Conservation (phyloP, 2,329 filamentous ascomycete genomes). For the Sporothrix schenckii region DNA sequence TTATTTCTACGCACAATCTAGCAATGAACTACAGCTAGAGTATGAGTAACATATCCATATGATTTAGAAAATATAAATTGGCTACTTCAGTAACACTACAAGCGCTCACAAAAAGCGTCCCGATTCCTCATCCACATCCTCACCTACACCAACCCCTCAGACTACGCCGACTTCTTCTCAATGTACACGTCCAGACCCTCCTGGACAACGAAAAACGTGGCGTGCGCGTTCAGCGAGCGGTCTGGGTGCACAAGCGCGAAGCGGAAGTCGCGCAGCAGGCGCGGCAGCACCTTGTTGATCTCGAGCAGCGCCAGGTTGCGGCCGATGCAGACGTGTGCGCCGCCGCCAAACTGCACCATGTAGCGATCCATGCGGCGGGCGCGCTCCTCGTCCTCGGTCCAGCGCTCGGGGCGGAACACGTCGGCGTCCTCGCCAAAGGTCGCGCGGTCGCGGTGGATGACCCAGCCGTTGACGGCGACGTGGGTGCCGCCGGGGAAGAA, state of each 20-base stretch:
- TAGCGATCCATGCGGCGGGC: constrained; percentile 55
- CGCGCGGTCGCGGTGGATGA: constrained; percentile 52
- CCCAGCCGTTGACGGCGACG: constrained; percentile 59
- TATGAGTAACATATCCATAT: no score
- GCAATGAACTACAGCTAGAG: no score
- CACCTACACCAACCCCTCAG: not conserved
- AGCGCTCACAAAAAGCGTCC: no score
- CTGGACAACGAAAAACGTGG: constrained; percentile 64
- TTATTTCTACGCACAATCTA: no score
- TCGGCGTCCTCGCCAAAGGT: constrained; percentile 58
- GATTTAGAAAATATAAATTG: no score
- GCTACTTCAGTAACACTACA: no score
- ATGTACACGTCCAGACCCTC: constrained; percentile 58
- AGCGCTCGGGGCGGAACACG: constrained; percentile 57
- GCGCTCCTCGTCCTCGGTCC: constrained; percentile 53
- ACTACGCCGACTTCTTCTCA: constrained; percentile 40
- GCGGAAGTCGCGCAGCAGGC: constrained; percentile 57
- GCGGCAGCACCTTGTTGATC: constrained; percentile 62
- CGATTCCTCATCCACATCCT: no score
- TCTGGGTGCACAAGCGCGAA: constrained; percentile 57
- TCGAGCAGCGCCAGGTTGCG: constrained; percentile 59
- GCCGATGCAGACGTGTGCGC: constrained; percentile 59
- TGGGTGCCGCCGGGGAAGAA: constrained; percentile 57
- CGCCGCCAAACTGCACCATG: constrained; percentile 62
- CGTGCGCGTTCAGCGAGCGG: constrained; percentile 55